phyloP scores from a whole-genome alignment of 108 stramenopile genomes.

The Nannochloropsis salina region DNA sequence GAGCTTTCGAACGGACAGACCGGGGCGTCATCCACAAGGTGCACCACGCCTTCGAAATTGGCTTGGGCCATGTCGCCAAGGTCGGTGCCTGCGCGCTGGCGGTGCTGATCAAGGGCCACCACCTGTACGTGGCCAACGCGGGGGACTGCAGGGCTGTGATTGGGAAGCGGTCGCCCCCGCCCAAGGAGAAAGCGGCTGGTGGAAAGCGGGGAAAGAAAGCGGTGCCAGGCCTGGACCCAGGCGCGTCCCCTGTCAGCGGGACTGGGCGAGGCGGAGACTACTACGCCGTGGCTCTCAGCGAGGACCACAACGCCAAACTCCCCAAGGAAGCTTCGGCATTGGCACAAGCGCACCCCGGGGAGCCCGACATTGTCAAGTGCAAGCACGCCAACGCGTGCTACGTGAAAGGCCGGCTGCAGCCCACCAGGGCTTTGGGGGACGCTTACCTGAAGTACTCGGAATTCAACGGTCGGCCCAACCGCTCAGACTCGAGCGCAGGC shows the following conservation, averaged over 20 bases:
- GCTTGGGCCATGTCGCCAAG: conserved; percentile 54
- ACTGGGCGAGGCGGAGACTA: background rate
- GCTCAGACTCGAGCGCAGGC: conserved; percentile 38
- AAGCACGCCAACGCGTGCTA: conserved; percentile 55
- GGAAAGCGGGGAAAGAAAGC: background rate
- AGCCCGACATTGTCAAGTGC: conserved; percentile 60
- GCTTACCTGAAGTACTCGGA: conserved; percentile 61
- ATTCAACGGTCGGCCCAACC: conserved; percentile 54
- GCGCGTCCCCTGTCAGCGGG: background rate
- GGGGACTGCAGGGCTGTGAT: conserved; percentile 57
- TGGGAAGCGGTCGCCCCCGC: conserved; percentile 21
- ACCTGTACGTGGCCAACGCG: conserved; percentile 56
- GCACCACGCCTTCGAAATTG: conserved; percentile 53
- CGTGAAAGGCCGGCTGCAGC: conserved; percentile 61
- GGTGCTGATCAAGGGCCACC: conserved; percentile 41
- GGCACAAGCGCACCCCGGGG: conserved; percentile 50
- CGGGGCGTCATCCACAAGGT: conserved; percentile 48
- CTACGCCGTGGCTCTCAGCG: conserved; percentile 51
- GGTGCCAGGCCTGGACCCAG: too few relatives aligned
- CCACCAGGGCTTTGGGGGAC: conserved; percentile 59
- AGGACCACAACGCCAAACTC: conserved; percentile 60
- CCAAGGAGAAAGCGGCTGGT: conserved; percentile 23
- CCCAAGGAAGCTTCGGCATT: conserved; percentile 50
- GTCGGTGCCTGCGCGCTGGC: conserved; percentile 58
- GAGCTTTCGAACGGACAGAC: conserved; percentile 54